Conservation (phyloP, 345 rosid species). For the Salix suchowensis region DNA sequence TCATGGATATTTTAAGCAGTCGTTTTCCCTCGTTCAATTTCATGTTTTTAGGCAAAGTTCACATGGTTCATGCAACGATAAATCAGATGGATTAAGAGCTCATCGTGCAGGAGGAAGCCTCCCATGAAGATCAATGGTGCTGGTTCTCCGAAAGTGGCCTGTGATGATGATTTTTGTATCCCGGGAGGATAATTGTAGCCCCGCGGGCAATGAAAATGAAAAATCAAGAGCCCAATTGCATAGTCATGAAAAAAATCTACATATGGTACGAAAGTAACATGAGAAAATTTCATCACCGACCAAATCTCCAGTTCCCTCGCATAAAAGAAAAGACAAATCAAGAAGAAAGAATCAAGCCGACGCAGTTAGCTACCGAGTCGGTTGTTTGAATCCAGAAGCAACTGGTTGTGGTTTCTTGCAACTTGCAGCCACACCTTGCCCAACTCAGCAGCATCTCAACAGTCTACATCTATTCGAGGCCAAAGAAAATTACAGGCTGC, state of each 20-base stretch:
- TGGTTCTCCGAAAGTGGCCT: background rate
- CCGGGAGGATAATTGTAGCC: background rate
- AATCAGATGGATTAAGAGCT: background rate
- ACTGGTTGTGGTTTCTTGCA: constrained; percentile 15
- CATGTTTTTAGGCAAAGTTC: background rate
- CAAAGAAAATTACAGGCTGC: constrained; percentile 16
- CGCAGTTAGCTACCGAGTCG: constrained; percentile 1
- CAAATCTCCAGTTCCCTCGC: background rate
- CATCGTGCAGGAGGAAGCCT: background rate
- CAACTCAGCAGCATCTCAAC: constrained; percentile 31
- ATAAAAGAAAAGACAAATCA: background rate
- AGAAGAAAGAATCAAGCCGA: constrained; percentile 2
- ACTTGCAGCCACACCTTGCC: constrained; percentile 36
- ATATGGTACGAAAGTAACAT: background rate
- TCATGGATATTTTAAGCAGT: background rate
- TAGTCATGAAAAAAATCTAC: constrained; percentile 11
- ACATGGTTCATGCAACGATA: background rate
- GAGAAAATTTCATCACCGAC: constrained; percentile 7
- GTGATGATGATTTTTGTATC: background rate
- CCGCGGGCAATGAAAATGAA: constrained; percentile 1
- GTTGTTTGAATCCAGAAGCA: constrained; percentile 5
- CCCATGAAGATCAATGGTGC: background rate
- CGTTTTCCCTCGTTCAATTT: background rate
- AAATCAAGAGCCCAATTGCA: background rate
- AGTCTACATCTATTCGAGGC: constrained; percentile 36